Base-by-base conservation (phyloP, 1,284 basidiomycete species). In the Porodaedalea pini region DNA sequence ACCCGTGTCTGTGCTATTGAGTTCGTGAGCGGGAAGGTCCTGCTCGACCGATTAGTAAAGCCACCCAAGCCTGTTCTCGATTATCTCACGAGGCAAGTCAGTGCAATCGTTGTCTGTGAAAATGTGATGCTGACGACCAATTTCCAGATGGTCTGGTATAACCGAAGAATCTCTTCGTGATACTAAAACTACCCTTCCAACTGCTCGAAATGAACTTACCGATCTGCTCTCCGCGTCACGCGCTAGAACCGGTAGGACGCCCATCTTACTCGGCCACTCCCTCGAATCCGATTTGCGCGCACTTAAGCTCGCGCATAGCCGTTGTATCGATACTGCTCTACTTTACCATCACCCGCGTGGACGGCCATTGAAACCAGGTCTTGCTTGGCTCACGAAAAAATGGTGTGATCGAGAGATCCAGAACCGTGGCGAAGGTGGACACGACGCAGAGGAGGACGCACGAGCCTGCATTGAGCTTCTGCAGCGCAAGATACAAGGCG, bases 401-500 rank as follows among this genome's bases (percentile, higher is more conserved):
- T 96, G 92, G 91, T 86, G 92, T 54, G 82, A 81, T 4, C 80
- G 86, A 49, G 89, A 92, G 62, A 97, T 98, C 50, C 94, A 98
- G 70, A 81, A 79, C 0, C 74, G 78, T 0, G 85, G 85, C 0
- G 84, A 85, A 32, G 83, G 85, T 0, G 94, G 94, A 0, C 94
- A 97, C 69, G 90, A 96, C 65, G 91, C 92, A 1, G 88, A 92
- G 65, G 94, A 97, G 69, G 94, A 97, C 64, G 94, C 94, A 0
- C 76, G 85, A 10, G 89, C 94, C 0, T 94, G 92, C 65, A 64
- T 92, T 13, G 92, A 95, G 58, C 74, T 97, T 21, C 69, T 97
- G 19, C 79, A 80, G 67, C 85, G 88, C 68, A 97, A 97, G 70
- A 67, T 96, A 17, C 78, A 82, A 44, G 78, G 86, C 62, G 92